Percentiles rank a stretch among this genome's conserved stretches.
Conservation (phyloP, 768 basidiomycete species). For the Vararia minispora region DNA sequence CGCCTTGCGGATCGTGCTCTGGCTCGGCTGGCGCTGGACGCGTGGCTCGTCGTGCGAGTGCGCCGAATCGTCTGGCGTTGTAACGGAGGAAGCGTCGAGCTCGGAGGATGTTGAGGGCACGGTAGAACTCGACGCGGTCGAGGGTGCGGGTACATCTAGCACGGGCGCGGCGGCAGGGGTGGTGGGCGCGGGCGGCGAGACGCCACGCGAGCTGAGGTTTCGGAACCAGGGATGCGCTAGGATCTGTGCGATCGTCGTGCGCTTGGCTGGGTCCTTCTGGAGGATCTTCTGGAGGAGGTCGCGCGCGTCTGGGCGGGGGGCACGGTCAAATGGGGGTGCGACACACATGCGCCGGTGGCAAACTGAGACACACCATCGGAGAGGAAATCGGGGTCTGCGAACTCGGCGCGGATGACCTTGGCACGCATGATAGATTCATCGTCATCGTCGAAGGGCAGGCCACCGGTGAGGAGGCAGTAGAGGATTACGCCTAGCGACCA, state of each 20-base stretch:
- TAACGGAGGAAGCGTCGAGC: conserved; percentile 33
- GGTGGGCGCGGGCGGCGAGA: conserved; percentile 12
- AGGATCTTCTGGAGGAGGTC: conserved; percentile 73
- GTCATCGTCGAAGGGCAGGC: conserved; percentile 37
- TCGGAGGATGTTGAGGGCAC: conserved; percentile 18
- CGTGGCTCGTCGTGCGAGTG: conserved; percentile 16
- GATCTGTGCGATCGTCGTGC: conserved; percentile 76
- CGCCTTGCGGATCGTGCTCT: conserved; percentile 44
- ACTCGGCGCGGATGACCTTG: conserved; percentile 77
- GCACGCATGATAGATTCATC: conserved; percentile 40
- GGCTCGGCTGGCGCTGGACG: conserved; percentile 43
- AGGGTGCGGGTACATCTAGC: conserved; percentile 18
- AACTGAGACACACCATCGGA: conserved; percentile 49
- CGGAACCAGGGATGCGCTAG: conserved; percentile 83
- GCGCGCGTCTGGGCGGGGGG: conserved; percentile 54
- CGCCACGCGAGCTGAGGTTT: conserved; percentile 14
- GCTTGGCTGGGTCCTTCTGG: conserved; percentile 61
- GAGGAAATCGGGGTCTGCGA: conserved; percentile 90
- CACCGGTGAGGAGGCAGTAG: conserved; percentile 78
- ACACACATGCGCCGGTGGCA: no score
- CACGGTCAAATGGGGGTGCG: background rate
- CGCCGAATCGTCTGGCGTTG: conserved; percentile 35
- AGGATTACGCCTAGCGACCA: conserved; percentile 94
- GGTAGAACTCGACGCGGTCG: conserved; percentile 27
- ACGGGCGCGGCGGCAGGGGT: conserved; percentile 21